Evolutionary conservation across 1,284 basidiomycete genomes (phyloP).

Genomic region (Laetiporus sulphureus): DNA sequence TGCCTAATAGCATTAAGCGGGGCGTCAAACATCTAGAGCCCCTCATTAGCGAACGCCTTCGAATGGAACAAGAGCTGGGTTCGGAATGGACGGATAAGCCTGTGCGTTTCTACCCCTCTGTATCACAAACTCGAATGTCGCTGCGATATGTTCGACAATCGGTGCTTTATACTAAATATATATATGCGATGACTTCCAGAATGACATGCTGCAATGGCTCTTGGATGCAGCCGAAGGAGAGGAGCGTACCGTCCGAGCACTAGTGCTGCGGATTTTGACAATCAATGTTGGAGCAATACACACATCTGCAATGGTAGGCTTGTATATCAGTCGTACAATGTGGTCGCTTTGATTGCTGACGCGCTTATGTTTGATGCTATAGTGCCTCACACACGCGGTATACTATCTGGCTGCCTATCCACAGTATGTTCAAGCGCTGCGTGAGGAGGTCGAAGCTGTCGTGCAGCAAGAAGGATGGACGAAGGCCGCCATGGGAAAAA

Average conservation of each 20-base stretch:
- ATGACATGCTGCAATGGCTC: constrained; percentile 40
- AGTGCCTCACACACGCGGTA: constrained; percentile 18
- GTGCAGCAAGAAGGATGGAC: constrained; percentile 16
- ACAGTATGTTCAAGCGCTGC: constrained; percentile 14
- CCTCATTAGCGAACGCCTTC: constrained; percentile 28
- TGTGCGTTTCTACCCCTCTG: constrained; percentile 14
- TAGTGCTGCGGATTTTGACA: constrained; percentile 33
- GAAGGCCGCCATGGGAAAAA: constrained; percentile 17
- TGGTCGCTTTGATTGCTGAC: not conserved
- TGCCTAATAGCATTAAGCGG: not conserved
- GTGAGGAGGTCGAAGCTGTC: constrained; percentile 18
- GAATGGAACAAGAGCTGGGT: constrained; percentile 24
- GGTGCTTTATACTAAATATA: not conserved
- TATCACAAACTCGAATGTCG: not conserved
- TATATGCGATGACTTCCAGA: constrained; percentile 18
- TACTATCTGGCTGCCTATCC: constrained; percentile 19
- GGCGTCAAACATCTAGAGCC: constrained; percentile 6
- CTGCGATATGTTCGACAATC: not conserved
- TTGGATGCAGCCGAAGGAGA: constrained; percentile 30
- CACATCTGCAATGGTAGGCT: constrained; percentile 30
- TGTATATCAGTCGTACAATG: constrained; percentile 22
- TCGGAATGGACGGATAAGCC: constrained; percentile 29
- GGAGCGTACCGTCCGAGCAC: constrained; percentile 25
- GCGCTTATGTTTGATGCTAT: no score
- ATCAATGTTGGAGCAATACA: constrained; percentile 39